Conservation (phyloP, 805 yeast genomes). For the Candida dajiaensis region DNA sequence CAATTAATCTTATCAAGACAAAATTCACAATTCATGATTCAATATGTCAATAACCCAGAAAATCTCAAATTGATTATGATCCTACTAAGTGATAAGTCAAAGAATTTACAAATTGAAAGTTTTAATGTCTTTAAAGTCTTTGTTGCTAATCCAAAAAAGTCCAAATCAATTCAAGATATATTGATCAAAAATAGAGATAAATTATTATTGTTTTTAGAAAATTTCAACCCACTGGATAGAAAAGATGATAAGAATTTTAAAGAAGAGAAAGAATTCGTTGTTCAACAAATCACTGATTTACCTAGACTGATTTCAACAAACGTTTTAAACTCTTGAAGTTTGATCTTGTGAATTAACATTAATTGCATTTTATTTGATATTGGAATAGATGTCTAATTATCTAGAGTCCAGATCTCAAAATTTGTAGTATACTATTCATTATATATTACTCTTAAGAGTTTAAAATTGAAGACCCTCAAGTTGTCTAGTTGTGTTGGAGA, state of each 20-base stretch:
- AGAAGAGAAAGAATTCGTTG: conserved; percentile 78
- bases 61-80: conserved; percentile 85
- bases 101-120: conserved; percentile 83
- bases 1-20: conserved; percentile 65
- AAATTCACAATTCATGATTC: conserved; percentile 66
- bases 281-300: conserved; percentile 63
- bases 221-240: conserved; percentile 53
- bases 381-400: not conserved
- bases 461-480: not conserved
- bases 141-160: conserved; percentile 92
- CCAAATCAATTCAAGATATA: conserved; percentile 74
- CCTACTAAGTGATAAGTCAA: conserved; percentile 79
- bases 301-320: conserved; percentile 48
- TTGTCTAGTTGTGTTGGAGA: not conserved
- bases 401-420: not conserved
- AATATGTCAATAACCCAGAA: conserved; percentile 74
- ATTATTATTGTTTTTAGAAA: conserved; percentile 60
- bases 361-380: not conserved
- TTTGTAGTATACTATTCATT: not conserved
- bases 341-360: not conserved
- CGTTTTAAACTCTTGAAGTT: not conserved
- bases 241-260: conserved; percentile 59
- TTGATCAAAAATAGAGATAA: conserved; percentile 78
- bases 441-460: not conserved
- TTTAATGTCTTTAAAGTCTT: conserved; percentile 91